Evolutionary conservation across 169 alveolate genomes (phyloP).

Genomic region (Plasmodium gaboni): DNA sequence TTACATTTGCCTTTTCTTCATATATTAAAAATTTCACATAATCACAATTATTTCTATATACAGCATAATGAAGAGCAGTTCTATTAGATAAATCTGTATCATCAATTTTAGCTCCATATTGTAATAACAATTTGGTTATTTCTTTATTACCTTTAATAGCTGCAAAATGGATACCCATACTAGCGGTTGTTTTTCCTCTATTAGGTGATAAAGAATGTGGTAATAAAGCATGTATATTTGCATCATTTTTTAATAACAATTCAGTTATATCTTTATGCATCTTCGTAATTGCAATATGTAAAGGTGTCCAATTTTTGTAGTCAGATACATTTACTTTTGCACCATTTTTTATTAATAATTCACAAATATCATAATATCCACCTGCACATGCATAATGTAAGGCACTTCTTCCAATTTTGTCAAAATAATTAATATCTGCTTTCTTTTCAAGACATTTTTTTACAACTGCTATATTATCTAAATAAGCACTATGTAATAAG

Average conservation of each 20-base stretch:
- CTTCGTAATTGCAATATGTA: constrained; percentile 89
- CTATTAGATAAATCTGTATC: constrained; percentile 86
- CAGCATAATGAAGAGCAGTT: constrained; percentile 90
- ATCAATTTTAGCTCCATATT: constrained; percentile 85
- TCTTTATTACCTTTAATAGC: constrained; percentile 89
- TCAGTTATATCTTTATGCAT: constrained; percentile 87
- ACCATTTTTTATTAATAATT: constrained; percentile 80
- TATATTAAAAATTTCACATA: constrained; percentile 83
- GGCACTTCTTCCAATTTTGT: constrained; percentile 90
- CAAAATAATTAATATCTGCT: constrained; percentile 84
- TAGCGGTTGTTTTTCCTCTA: constrained; percentile 85
- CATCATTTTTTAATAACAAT: constrained; percentile 82
- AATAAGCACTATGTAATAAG: constrained; percentile 84
- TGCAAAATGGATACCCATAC: constrained; percentile 90
- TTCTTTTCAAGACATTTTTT: constrained; percentile 78
- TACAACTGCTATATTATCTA: constrained; percentile 84
- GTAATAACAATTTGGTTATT: constrained; percentile 82
- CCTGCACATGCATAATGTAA: constrained; percentile 90
- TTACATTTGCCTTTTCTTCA: constrained; percentile 85
- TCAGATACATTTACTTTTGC: constrained; percentile 87
- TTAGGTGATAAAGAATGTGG: constrained; percentile 91
- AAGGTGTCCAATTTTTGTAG: constrained; percentile 89
- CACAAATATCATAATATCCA: constrained; percentile 85
- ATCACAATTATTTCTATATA: constrained; percentile 83
- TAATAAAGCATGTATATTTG: constrained; percentile 82